Conservation (phyloP, 352 stramenopile genomes). For the Pythium periplocum region DNA sequence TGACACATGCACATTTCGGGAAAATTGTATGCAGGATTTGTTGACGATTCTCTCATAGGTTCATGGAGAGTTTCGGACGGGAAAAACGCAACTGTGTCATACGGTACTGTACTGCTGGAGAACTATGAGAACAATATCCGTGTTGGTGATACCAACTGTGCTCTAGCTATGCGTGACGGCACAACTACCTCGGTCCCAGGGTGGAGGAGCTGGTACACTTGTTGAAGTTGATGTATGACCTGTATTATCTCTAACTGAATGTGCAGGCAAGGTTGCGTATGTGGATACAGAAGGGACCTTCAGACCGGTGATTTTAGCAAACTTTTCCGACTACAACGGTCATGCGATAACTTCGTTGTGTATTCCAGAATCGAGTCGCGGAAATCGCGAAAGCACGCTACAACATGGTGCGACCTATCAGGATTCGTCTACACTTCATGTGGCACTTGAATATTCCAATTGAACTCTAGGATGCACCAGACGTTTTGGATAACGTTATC, state of each 20-base stretch:
- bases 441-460: too few relatives aligned
- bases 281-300: constrained; percentile 94
- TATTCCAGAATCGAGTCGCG: constrained; percentile 60
- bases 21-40: background rate
- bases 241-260: constrained; percentile 11
- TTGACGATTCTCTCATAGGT: constrained; percentile 34
- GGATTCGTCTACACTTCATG: too few relatives aligned
- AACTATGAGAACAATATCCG: too few relatives aligned
- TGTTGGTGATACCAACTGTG: background rate
- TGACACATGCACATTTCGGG: constrained; percentile 6
- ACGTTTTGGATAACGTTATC: constrained; percentile 94
- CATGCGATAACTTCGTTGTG: constrained; percentile 1
- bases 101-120: constrained; percentile 39
- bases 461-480: constrained; percentile 54
- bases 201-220: constrained; percentile 65
- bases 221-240: background rate
- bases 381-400: constrained; percentile 84
- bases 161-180: constrained; percentile 62
- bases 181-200: constrained; percentile 83
- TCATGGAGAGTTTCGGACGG: constrained; percentile 91
- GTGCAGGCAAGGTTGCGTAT: constrained; percentile 74
- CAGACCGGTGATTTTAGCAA: constrained; percentile 42
- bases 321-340: background rate
- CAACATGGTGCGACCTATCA: constrained; percentile 36
- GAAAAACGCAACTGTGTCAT: constrained; percentile 93